A percentile compares a stretch with the other conserved stretches of the same genome.
phyloP scores from a whole-genome alignment of 352 stramenopile genomes.

The Phytopythium aichiense region DNA sequence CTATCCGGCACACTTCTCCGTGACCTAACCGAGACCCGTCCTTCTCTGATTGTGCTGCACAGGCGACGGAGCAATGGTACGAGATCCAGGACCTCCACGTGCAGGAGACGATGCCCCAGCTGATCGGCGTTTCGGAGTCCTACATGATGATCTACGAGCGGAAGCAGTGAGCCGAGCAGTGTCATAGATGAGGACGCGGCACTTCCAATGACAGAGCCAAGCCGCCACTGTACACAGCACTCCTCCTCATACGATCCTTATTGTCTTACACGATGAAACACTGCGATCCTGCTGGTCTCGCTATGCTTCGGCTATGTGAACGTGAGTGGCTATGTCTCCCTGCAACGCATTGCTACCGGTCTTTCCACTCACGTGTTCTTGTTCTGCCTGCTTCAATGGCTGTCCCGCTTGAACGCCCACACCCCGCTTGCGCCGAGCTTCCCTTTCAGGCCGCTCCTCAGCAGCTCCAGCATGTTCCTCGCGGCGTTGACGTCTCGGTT shows the following conservation, averaged over 20 bases:
- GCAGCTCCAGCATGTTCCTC: no score
- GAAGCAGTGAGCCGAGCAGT: slow-evolving; percentile 39
- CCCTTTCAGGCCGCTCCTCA: no score
- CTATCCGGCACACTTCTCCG: neutral
- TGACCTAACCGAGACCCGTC: neutral
- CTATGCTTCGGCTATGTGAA: no score
- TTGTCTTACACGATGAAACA: no score
- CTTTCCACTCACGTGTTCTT: no score
- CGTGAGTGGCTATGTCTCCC: no score
- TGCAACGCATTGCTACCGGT: no score
- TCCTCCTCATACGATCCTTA: neutral
- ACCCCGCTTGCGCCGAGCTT: no score
- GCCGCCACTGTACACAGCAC: neutral
- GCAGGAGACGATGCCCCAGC: slow-evolving; percentile 96
- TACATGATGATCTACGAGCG: slow-evolving; percentile 91
- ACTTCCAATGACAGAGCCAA: neutral
- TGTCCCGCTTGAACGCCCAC: no score
- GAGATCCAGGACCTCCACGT: slow-evolving; percentile 98
- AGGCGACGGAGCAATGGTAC: slow-evolving; percentile 96
- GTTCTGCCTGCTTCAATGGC: no score
- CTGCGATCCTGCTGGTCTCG: no score
- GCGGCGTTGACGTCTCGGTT: no score
- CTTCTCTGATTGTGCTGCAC: slow-evolving; percentile 9
- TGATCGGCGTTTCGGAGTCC: slow-evolving; percentile 96
- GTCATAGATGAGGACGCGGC: neutral